Conservation (phyloP, 805 yeast species). For the Saturnispora serradocipensis region DNA sequence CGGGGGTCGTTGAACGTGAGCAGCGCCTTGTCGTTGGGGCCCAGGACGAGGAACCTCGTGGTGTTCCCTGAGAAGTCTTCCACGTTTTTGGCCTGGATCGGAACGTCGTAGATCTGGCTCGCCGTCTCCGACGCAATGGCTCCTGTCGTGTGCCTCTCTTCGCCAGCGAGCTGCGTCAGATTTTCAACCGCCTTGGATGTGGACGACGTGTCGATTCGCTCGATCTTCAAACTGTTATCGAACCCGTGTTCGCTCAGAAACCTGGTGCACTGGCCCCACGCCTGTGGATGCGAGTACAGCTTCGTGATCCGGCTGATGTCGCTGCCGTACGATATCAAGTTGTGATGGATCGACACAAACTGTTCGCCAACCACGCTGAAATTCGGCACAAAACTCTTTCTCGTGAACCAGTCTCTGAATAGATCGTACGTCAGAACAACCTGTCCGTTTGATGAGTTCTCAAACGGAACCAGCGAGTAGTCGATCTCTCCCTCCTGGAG, state of each 20-base stretch:
- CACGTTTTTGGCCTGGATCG: slow-evolving; percentile 44
- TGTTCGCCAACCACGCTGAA: slow-evolving; percentile 66
- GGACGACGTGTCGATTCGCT: slow-evolving; percentile 58
- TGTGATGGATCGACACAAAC: slow-evolving; percentile 75
- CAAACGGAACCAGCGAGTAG: slow-evolving; percentile 78
- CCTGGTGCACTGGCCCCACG: slow-evolving; percentile 82
- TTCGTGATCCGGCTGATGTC: slow-evolving; percentile 38
- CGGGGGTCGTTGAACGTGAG: slow-evolving; percentile 8
- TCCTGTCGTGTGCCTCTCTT: slow-evolving; percentile 36
- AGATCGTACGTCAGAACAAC: slow-evolving; percentile 81
- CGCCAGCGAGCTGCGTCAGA: slow-evolving; percentile 32
- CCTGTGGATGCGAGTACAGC: slow-evolving; percentile 92
- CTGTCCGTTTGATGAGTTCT: slow-evolving; percentile 91
- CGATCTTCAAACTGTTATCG: slow-evolving; percentile 28
- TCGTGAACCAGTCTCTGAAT: slow-evolving; percentile 55
- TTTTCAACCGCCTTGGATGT: slow-evolving; percentile 79
- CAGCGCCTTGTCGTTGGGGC: slow-evolving; percentile 24
- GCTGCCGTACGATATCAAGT: slow-evolving; percentile 43
- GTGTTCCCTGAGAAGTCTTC: slow-evolving; percentile 74
- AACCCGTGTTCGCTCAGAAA: slow-evolving; percentile 38
- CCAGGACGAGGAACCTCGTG: slow-evolving; percentile 72
- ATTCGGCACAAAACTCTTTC: slow-evolving; percentile 21
- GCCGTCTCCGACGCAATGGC: slow-evolving; percentile 72
- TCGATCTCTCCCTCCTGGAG: slow-evolving; percentile 40
- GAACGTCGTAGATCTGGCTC: slow-evolving; percentile 47